phyloP scores from a whole-genome alignment of 176 grass and related monocot genomes.

The Oryza glumipatula region DNA sequence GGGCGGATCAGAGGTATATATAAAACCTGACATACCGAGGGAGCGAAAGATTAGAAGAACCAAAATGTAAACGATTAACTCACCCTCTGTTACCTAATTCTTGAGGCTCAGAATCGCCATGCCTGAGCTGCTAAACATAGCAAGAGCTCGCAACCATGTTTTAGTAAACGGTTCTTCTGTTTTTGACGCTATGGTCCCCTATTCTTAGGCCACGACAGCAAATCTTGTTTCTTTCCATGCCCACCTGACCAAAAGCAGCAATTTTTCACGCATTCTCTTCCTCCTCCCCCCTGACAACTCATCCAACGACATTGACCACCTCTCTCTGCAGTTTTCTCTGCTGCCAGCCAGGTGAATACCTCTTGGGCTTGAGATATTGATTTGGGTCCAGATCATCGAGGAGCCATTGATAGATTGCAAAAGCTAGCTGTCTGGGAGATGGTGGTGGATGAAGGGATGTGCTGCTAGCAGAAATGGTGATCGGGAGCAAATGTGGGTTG shows the following conservation, averaged over 20 bases:
- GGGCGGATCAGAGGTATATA: too few relatives aligned
- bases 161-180: not conserved
- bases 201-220: constrained; percentile 26
- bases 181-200: constrained; percentile 1
- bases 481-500: not conserved
- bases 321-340: not conserved
- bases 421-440: not conserved
- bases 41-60: too few relatives aligned
- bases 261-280: not conserved
- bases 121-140: constrained; percentile 22
- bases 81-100: not conserved
- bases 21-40: too few relatives aligned
- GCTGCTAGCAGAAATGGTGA: not conserved
- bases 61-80: too few relatives aligned
- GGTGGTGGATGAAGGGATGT: not conserved
- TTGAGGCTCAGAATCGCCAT: not conserved
- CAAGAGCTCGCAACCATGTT: constrained; percentile 10
- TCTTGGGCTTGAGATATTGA: not conserved
- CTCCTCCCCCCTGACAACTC: not conserved
- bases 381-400: not conserved
- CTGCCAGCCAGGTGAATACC: not conserved
- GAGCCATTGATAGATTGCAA: not conserved
- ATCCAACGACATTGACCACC: not conserved
- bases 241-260: not conserved
- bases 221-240: not conserved